Evolutionary conservation across 805 yeast species (phyloP), one percentile per base, ranked within the genome.

Genomic region (Hanseniaspora clermontiae): DNA sequence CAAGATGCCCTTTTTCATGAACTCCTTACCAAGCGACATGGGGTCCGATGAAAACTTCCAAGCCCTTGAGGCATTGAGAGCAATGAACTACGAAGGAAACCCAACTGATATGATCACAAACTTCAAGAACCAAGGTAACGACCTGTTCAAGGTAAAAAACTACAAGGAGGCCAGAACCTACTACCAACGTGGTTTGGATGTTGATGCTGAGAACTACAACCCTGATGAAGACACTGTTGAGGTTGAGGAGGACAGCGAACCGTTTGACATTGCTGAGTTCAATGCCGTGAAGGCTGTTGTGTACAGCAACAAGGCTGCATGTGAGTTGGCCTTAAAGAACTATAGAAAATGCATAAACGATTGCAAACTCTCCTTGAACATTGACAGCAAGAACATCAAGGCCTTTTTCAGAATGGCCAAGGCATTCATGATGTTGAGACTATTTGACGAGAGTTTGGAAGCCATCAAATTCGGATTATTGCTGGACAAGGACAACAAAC

Each of bases 71-170:
- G 98, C 98, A 0, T 74, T 93, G 57, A 84, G 83, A 65, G 91
- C 96, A 5, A 73, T 93, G 62, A 96, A 95, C 0, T 89, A 87
- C 65, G 98, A 93, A 51, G 98, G 97, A 47, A 95, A 88, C 60
- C 96, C 97, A 0, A 82, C 84, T 63, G 98, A 93, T 65, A 74
- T 89, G 38, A 97, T 97, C 4, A 75, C 79, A 27, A 90, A 89
- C 65, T 93, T 90, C 73, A 88, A 89, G 60, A 82, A 79, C 59
- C 97, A 91, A 66, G 99, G 98, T 6, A 93, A 95, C 67, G 97
- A 88, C 15, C 78, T 86, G 58, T 93, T 77, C 70, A 83, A 80
- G 66, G 72, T 72, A 10, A 87, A 83, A 62, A 80, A 82, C 63
- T 93, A 78, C 70, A 76, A 78, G 57, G 80, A 80, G 60, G 98